Evolutionary conservation across 345 rosid genomes (phyloP).

Genomic region (Passiflora organensis): DNA sequence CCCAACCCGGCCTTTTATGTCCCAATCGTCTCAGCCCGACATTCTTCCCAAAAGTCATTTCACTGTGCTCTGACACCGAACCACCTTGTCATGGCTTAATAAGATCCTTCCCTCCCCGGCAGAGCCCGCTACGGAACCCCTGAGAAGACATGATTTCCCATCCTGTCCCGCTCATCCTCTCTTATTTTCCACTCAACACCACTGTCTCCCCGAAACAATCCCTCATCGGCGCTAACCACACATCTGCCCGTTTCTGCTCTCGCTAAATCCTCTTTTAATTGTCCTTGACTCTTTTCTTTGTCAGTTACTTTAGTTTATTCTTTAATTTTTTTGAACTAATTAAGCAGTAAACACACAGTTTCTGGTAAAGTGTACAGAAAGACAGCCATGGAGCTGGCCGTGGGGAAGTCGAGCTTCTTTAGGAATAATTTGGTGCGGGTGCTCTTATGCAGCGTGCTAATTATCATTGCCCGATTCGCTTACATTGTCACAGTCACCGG

Average conservation of each 20-base stretch:
- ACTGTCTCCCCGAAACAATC: slow-evolving; percentile 8
- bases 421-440: slow-evolving; percentile 60
- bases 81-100: not conserved
- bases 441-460: slow-evolving; percentile 62
- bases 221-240: slow-evolving; percentile 96
- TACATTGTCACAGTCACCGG: slow-evolving; percentile 83
- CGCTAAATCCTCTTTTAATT: slow-evolving; percentile 37
- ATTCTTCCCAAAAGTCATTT: no score
- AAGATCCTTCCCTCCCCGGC: slow-evolving; percentile 19
- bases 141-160: slow-evolving; percentile 26
- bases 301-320: slow-evolving; percentile 4
- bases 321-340: not conserved
- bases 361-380: not conserved
- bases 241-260: slow-evolving; percentile 96
- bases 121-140: not conserved
- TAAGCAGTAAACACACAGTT: not conserved
- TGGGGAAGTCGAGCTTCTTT: slow-evolving; percentile 57
- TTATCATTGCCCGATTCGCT: slow-evolving; percentile 68
- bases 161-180: slow-evolving; percentile 19
- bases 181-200: slow-evolving; percentile 27
- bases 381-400: slow-evolving; percentile 51
- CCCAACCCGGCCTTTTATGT: no score
- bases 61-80: no score
- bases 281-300: not conserved
- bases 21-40: no score